Evolutionary conservation across 441 rosid species (phyloP).

Genomic region (Breynia disticha): DNA sequence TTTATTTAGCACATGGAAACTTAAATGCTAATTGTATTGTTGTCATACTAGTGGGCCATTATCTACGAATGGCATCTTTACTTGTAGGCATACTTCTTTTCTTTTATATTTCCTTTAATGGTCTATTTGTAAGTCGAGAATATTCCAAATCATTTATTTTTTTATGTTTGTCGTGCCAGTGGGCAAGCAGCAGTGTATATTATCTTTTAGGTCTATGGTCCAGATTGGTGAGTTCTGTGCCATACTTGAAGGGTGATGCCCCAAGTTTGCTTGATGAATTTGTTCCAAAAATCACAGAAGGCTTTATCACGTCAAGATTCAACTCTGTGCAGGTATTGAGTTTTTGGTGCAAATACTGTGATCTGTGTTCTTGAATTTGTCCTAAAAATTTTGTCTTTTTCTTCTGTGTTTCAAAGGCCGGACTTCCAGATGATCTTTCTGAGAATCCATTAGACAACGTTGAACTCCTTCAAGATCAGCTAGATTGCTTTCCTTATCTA

Average conservation of each 20-base stretch:
- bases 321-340: conserved; percentile 77
- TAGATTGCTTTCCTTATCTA: conserved; percentile 93
- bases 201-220: conserved; percentile 97
- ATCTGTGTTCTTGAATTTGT: conserved; percentile 3
- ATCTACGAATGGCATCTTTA: too few relatives aligned
- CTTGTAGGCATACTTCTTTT: conserved; percentile 5
- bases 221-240: conserved; percentile 86
- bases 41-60: too few relatives aligned
- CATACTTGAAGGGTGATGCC: conserved; percentile 95
- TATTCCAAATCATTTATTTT: too few relatives aligned
- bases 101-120: conserved; percentile 10
- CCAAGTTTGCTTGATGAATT: conserved; percentile 96
- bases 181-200: conserved; percentile 99
- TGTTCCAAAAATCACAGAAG: conserved; percentile 96
- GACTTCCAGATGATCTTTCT: conserved; percentile 64
- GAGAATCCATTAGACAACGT: conserved; percentile 96
- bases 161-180: conserved; percentile 29
- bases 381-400: conserved; percentile 4
- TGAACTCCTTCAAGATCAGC: conserved; percentile 97
- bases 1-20: not conserved
- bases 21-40: not conserved
- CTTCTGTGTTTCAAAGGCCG: conserved; percentile 42
- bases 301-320: conserved; percentile 91
- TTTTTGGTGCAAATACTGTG: not conserved
- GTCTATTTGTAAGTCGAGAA: conserved; percentile 1